Evolutionary conservation across 306 rosid species (phyloP).

Genomic region (Pachyrhizus erosus): DNA sequence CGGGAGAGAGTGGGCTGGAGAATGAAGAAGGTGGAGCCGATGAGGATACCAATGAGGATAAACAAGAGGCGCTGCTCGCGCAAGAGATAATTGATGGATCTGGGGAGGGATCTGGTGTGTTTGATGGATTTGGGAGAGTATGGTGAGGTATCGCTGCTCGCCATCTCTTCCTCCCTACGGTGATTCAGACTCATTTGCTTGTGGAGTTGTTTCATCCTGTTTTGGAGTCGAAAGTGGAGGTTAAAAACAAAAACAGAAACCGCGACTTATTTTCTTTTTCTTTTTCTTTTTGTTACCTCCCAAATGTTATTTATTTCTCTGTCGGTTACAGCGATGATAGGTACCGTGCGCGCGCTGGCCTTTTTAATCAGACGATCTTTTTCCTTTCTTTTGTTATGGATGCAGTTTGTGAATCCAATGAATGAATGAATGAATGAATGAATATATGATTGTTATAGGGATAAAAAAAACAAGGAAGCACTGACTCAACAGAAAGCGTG

Average conservation of each 20-base stretch:
- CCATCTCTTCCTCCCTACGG: conserved; percentile 78
- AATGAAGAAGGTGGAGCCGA: conserved; percentile 90
- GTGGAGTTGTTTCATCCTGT: conserved; percentile 74
- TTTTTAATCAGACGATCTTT: background rate
- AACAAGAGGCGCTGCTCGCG: conserved; percentile 90
- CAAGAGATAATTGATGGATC: conserved; percentile 84
- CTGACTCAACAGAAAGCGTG: conserved; percentile 15
- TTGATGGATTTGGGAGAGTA: conserved; percentile 84
- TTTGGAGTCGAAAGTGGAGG: too few species aligned
- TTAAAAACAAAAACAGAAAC: background rate
- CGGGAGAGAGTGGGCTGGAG: conserved; percentile 85
- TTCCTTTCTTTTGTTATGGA: too few species aligned
- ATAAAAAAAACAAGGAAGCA: background rate
- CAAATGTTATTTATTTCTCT: background rate
- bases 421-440: too few species aligned
- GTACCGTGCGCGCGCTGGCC: background rate
- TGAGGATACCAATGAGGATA: conserved; percentile 79
- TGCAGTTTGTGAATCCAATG: too few species aligned
- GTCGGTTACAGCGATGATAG: background rate
- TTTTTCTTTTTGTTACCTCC: background rate
- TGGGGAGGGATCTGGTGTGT: conserved; percentile 80
- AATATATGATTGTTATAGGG: background rate
- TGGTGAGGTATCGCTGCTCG: conserved; percentile 42
- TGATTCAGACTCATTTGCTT: conserved; percentile 73
- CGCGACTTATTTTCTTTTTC: too few species aligned